Evolutionary conservation across 441 rosid species (phyloP), one percentile per base, ranked within the genome.

Genomic region (Populus hybrid): DNA sequence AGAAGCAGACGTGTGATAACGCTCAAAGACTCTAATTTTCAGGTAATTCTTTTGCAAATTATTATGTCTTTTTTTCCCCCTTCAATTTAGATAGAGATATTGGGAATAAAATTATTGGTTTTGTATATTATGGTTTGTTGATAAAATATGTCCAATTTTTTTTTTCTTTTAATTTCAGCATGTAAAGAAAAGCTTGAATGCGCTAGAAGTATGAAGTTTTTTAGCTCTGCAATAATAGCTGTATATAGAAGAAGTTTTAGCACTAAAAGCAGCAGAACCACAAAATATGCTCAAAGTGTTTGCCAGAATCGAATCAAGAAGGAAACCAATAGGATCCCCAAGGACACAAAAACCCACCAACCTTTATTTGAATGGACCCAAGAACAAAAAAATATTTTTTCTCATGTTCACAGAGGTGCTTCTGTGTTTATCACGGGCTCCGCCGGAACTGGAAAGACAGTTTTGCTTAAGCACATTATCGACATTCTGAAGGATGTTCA

Each of bases 371-470:
- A 75, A 24, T 84, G 84, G 87, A 78, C 84, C 12, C 73, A 78
- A 31, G 89, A 86, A 21, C 89, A 86, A 78, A 33, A 64, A 67
- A 45, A 75, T 9, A 72, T 82, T 21, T 59, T 82, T 69, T 64
- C 70, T 73, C 42, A 64, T 53, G 74, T 83, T 50, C 28, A 72
- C 8, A 0, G 63, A 6, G 89, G 89, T 36, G 9, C 0, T 1
- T 84, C 87, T 1, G 84, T 82, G 59, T 86, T 86, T 59, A 67
- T 75, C 61, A 79, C 87, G 20, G 89, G 89, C 28, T 79, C 84
- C 29, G 89, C 87, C 1, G 87, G 89, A 40, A 84, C 89, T 5
- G 87, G 87, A 42, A 86, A 86, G 67, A 80, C 87, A 3, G 73
- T 78, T 42, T 56, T 82, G 78, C 75, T 82, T 12, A 3, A 71